phyloP scores from a whole-genome alignment of 116 monocot species.

The Phalaenopsis hybrid region DNA sequence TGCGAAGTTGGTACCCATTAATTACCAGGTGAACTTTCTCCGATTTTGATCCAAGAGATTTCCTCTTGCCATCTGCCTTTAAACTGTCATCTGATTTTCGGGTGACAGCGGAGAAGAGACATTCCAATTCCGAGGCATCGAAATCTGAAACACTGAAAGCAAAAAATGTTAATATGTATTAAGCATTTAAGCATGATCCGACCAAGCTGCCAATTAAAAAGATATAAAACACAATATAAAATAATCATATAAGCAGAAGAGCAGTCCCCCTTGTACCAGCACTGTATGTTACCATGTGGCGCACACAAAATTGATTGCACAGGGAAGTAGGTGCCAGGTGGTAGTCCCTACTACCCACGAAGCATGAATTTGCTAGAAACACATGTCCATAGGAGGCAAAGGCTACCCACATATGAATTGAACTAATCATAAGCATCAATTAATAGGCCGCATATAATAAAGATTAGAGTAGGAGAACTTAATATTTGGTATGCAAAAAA shows the following conservation, averaged over 20 bases:
- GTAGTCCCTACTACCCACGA: background rate
- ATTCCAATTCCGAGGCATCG: constrained; percentile 59
- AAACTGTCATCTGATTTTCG: constrained; percentile 35
- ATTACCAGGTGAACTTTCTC: constrained; percentile 68
- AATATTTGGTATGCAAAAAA: background rate
- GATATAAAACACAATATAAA: background rate
- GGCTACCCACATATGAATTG: background rate
- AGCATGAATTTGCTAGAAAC: background rate
- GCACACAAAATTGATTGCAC: background rate
- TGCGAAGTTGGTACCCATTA: background rate
- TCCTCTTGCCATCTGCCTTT: constrained; percentile 31
- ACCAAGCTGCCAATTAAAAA: background rate
- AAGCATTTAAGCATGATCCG: background rate
- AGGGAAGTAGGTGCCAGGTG: background rate
- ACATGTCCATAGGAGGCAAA: background rate
- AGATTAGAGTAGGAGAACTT: background rate
- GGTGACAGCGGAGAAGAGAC: constrained; percentile 44
- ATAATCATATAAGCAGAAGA: background rate
- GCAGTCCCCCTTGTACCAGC: background rate
- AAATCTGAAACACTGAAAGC: constrained; percentile 48
- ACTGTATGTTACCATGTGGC: background rate
- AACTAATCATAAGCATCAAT: constrained; percentile 7
- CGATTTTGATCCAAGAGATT: constrained; percentile 51
- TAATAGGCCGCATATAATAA: background rate
- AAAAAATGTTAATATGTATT: background rate